Conservation (phyloP, 2,329 filamentous ascomycete species). For the Diaporthe capsici region DNA sequence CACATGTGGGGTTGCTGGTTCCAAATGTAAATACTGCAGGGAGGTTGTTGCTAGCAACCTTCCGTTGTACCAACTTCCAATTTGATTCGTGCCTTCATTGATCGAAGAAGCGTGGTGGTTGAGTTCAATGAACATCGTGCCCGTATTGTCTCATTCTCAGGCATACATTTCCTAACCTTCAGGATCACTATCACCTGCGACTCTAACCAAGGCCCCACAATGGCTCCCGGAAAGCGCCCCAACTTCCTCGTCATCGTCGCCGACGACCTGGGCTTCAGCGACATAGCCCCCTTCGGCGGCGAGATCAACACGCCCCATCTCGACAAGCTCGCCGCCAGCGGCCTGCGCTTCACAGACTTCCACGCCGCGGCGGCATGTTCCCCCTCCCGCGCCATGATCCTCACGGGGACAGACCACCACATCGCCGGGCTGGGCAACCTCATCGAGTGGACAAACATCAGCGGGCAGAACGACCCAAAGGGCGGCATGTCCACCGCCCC, state of each 20-base stretch:
- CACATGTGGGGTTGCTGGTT: background rate
- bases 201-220: background rate
- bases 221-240: conserved; percentile 43
- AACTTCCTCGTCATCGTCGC: conserved; percentile 54
- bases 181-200: background rate
- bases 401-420: conserved; percentile 75
- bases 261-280: conserved; percentile 53
- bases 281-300: conserved; percentile 50
- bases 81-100: background rate
- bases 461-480: conserved; percentile 48
- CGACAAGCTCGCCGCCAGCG: conserved; percentile 51
- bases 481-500: conserved; percentile 41
- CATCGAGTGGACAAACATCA: conserved; percentile 60
- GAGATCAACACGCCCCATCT: conserved; percentile 53
- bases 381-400: conserved; percentile 75
- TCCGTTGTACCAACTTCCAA: background rate
- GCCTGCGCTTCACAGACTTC: conserved; percentile 74
- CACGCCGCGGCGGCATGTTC: conserved; percentile 76
- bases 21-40: background rate
- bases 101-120: background rate
- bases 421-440: conserved; percentile 72
- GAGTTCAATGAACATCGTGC: background rate
- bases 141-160: too few species aligned
- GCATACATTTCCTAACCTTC: background rate
- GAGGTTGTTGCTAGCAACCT: background rate